Conservation (phyloP, 352 stramenopile genomes). For the Paralagenidium karlingii region DNA sequence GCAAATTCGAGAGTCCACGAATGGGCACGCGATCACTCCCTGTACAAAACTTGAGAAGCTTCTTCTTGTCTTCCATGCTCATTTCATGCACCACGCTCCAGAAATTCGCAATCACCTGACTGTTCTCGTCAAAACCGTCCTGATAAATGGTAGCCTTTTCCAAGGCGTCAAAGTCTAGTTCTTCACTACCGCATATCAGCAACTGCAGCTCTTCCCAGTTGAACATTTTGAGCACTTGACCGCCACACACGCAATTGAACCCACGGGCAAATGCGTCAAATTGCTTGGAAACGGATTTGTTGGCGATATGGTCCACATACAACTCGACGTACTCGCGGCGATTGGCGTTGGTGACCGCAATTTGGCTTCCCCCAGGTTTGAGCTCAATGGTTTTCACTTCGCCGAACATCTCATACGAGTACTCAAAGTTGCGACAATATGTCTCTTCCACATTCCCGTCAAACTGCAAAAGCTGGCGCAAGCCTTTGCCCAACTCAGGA, state of each 20-base stretch:
- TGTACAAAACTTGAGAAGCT: conserved; percentile 75
- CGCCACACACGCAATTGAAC: conserved; percentile 65
- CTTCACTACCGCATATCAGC: conserved; percentile 55
- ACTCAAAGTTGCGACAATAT: conserved; percentile 64
- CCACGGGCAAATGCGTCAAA: conserved; percentile 63
- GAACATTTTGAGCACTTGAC: conserved; percentile 61
- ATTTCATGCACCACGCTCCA: conserved; percentile 76
- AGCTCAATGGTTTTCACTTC: conserved; percentile 68
- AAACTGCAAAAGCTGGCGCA: conserved; percentile 55
- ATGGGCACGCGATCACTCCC: conserved; percentile 80
- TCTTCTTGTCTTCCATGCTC: conserved; percentile 72
- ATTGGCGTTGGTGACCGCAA: conserved; percentile 52
- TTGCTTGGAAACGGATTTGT: conserved; percentile 37
- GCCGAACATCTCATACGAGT: conserved; percentile 71
- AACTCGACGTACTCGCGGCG: conserved; percentile 54
- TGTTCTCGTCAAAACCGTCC: conserved; percentile 57
- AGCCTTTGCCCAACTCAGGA: conserved; percentile 41
- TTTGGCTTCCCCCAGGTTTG: conserved; percentile 36
- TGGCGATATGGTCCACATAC: conserved; percentile 66
- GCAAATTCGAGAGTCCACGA: conserved; percentile 56
- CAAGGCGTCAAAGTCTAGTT: conserved; percentile 69
- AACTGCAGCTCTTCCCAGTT: conserved; percentile 69
- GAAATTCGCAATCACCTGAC: conserved; percentile 52
- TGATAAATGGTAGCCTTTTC: conserved; percentile 66
- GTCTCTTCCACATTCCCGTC: conserved; percentile 54